Evolutionary conservation across 169 alveolate species (phyloP), one percentile per base, ranked within the genome.

Genomic region (Amoebophrya sp.): DNA sequence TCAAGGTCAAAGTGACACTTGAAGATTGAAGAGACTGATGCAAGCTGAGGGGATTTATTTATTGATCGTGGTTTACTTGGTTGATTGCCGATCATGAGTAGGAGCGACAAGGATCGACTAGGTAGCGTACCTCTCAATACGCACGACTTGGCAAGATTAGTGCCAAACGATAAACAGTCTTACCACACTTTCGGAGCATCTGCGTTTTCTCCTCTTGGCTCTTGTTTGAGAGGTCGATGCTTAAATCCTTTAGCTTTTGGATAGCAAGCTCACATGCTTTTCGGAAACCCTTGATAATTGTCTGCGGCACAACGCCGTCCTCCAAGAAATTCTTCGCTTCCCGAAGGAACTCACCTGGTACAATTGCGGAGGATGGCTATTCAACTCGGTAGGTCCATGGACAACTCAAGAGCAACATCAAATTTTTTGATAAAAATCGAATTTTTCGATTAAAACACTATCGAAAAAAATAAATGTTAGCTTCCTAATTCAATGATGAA

Each of bases 271-370:
- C 94, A 90, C 98, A 95, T 41, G 99, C 99, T 40, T 94, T 94
- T 93, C 99, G 96, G 95, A 95, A 98, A 90, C 99, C 99, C 94
- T 97, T 97, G 41, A 97, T 97, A 83, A 98, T 96, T 65, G 97
- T 95, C 94, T 97, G 96, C 0, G 99, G 98, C 94, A 96, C 97
- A 92, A 98, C 97, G 36, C 99, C 99, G 92, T 98, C 99, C 93
- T 97, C 98, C 47, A 98, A 93, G 95, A 98, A 98, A 89, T 94
- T 93, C 93, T 97, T 98, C 41, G 99, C 98, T 94, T 98, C 99
- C 65, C 97, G 97, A 92, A 98, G 95, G 77, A 98, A 95, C 94
- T 97, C 99, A 40, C 93, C 93, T 91, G n/a, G 18, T 26, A 34
- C 3, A 41, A 18, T 6, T 1, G 91, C 40, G 24, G 23, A 2